Evolutionary conservation across 2,329 filamentous ascomycete species (phyloP).

Genomic region (Didymella lethalis): DNA sequence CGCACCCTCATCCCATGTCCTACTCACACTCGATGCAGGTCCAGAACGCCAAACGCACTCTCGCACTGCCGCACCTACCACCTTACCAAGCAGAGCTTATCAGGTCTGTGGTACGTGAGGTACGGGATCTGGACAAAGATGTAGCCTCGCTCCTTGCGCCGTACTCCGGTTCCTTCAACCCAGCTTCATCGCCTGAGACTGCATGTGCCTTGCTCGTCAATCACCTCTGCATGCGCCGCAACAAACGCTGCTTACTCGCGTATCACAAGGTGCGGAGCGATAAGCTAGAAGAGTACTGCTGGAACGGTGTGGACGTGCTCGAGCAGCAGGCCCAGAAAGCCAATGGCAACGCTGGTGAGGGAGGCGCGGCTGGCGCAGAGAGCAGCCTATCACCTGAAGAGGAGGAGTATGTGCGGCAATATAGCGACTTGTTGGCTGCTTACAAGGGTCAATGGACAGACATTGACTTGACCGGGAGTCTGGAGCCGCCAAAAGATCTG

Average conservation of each 20-base stretch:
- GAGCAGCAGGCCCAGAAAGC: conserved; percentile 62
- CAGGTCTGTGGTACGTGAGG: conserved; percentile 85
- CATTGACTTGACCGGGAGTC: conserved; percentile 89
- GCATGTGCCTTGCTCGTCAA: conserved; percentile 91
- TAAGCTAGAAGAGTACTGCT: conserved; percentile 92
- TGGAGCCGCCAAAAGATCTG: conserved; percentile 92
- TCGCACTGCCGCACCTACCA: conserved; percentile 83
- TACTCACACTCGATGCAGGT: conserved; percentile 64
- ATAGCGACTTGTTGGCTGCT: conserved; percentile 88
- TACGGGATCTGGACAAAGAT: conserved; percentile 90
- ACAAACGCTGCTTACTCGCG: conserved; percentile 93
- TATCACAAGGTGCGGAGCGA: conserved; percentile 92
- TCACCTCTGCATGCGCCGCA: conserved; percentile 92
- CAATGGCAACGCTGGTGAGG: conserved; percentile 53
- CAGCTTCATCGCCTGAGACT: conserved; percentile 79
- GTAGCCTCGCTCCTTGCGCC: conserved; percentile 79
- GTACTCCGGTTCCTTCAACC: conserved; percentile 86
- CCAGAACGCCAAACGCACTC: conserved; percentile 93
- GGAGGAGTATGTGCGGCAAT: conserved; percentile 93
- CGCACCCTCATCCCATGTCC: not conserved
- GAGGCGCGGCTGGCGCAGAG: conserved; percentile 57
- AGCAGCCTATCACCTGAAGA: conserved; percentile 93
- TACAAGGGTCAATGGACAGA: conserved; percentile 99
- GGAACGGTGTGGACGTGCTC: conserved; percentile 84
- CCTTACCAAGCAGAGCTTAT: conserved; percentile 93